phyloP scores from a whole-genome alignment of 2,329 filamentous ascomycete genomes.

The Penicillium sp. region DNA sequence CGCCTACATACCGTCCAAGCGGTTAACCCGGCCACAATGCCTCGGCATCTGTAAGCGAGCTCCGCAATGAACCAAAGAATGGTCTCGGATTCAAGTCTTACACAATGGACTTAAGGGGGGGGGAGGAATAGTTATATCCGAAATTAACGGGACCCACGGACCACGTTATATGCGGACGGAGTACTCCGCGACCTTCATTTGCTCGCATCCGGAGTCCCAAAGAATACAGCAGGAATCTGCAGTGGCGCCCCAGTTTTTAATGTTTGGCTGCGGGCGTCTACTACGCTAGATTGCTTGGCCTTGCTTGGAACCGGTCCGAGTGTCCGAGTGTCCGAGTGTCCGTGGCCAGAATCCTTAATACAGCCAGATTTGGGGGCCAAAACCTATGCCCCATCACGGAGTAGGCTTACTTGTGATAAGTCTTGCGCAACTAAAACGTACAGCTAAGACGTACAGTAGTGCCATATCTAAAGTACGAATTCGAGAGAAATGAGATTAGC shows the following conservation, averaged over 20 bases:
- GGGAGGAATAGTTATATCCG: background rate
- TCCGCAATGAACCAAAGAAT: conserved; percentile 6
- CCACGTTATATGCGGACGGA: conserved; percentile 14
- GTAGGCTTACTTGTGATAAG: background rate
- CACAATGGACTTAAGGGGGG: background rate
- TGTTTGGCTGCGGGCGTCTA: conserved; percentile 17
- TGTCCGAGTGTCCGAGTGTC: conserved; percentile 19
- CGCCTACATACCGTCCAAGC: background rate
- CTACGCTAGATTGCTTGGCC: conserved; percentile 26
- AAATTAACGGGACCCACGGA: conserved; percentile 11
- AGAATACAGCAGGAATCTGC: background rate
- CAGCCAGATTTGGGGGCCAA: background rate
- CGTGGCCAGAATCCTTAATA: conserved; percentile 3
- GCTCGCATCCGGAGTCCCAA: background rate
- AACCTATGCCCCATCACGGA: background rate
- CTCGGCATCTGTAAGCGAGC: conserved; percentile 16
- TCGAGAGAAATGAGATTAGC: background rate
- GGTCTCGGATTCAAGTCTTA: background rate
- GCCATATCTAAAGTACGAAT: background rate
- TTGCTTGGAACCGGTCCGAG: conserved; percentile 21
- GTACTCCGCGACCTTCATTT: conserved; percentile 1
- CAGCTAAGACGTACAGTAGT: background rate
- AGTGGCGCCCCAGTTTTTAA: conserved; percentile 12
- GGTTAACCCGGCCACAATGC: background rate
- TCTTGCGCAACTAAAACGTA: background rate